Percentiles rank a stretch among this genome's conserved stretches.
These are phyloP conservation scores for Silene conica DNA, from an alignment of 148 eudicot species.

Conservation along the genomic window DNA sequence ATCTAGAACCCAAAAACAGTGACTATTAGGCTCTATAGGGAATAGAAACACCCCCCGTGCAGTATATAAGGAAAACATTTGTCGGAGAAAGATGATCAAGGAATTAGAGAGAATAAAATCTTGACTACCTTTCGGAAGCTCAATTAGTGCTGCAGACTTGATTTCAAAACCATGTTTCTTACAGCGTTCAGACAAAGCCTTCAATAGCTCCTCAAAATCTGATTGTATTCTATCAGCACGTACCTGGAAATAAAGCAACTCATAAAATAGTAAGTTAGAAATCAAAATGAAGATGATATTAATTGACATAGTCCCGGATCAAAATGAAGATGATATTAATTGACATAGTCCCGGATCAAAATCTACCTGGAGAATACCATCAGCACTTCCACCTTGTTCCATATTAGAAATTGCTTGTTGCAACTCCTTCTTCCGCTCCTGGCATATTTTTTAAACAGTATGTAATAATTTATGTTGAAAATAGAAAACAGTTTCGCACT, in stretches of 20 bases:
- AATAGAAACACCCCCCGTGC: no score
- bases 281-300: neutral
- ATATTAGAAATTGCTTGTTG: slow-evolving; percentile 83
- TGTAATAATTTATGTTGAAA: neutral
- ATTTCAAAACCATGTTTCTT: slow-evolving; percentile 70
- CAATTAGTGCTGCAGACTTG: slow-evolving; percentile 74
- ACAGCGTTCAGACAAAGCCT: slow-evolving; percentile 84
- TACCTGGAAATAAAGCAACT: slow-evolving; percentile 40
- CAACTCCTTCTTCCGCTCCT: slow-evolving; percentile 88
- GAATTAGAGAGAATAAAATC: neutral
- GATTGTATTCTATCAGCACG: slow-evolving; percentile 97
- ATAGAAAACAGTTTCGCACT: neutral
- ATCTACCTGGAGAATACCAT: slow-evolving; percentile 96
- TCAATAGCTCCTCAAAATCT: slow-evolving; percentile 87
- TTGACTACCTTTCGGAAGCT: slow-evolving; percentile 69
- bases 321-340: slow-evolving; percentile 7
- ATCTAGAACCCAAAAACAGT: no score
- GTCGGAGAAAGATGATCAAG: neutral
- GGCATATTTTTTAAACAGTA: slow-evolving; percentile 2
- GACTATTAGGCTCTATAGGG: no score
- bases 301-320: slow-evolving; percentile 11
- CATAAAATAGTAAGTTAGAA: slow-evolving; percentile 6
- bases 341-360: slow-evolving; percentile 15
- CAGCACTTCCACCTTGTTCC: slow-evolving; percentile 99
- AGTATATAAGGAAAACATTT: neutral